phyloP scores from a whole-genome alignment of 805 yeast species.

The Cephaloascus albidus region DNA sequence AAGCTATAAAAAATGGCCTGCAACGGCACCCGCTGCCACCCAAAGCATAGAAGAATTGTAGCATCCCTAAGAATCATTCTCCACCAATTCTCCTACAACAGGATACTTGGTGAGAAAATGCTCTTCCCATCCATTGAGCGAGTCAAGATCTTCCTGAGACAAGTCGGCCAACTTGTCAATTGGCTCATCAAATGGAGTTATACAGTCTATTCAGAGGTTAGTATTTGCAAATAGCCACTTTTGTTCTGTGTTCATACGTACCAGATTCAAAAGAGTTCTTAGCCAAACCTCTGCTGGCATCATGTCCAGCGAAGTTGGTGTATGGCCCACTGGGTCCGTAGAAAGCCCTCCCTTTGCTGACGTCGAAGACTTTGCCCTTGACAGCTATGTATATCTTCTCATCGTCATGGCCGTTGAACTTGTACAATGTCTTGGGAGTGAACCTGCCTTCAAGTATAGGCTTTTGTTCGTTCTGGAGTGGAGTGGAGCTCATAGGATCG shows the following conservation, averaged over 20 bases:
- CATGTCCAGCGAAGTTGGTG: constrained; percentile 90
- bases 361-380: constrained; percentile 82
- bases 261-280: constrained; percentile 71
- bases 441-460: constrained; percentile 37
- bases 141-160: constrained; percentile 45
- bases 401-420: constrained; percentile 74
- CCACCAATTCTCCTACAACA: constrained; percentile 61
- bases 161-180: constrained; percentile 66
- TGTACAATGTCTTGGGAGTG: constrained; percentile 66
- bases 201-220: constrained; percentile 20
- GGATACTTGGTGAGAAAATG: constrained; percentile 79
- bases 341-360: constrained; percentile 66
- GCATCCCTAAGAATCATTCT: no score
- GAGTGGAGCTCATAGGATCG: no score
- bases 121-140: constrained; percentile 77
- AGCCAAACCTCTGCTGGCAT: constrained; percentile 90
- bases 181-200: constrained; percentile 67
- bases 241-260: constrained; percentile 6
- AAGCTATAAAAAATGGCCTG: no score
- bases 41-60: no score
- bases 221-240: constrained; percentile 1
- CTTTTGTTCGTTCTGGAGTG: no score
- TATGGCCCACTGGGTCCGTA: constrained; percentile 97
- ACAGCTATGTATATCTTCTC: constrained; percentile 79
- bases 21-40: no score